Evolutionary conservation across 1,139 yeast species (phyloP), one percentile per base, ranked within the genome.

Genomic region (Geotrichum phurueaensis): DNA sequence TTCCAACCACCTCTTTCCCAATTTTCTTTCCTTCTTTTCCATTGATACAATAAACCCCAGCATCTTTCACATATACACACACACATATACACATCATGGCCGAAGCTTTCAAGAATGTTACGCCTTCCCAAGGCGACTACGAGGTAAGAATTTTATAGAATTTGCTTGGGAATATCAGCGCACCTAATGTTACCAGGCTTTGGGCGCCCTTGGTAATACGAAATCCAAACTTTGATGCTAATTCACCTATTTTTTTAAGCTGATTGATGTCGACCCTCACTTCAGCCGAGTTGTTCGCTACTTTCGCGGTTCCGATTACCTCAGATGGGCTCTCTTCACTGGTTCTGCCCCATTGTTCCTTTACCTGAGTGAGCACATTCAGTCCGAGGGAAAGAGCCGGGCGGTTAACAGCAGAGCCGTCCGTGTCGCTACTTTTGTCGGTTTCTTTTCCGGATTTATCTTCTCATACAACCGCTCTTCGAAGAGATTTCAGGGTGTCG

Each of bases 221-320:
- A 49, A 49, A 29, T 2, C 23, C 18, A 15, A 12, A 18, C 4
- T 10, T 48, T 39, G 27, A 22, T 18, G n/a, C 36, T 53, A 25
- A 31, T 25, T 31, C 48, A 31, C 45, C 27, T 10, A 25, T 36
- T 27, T 15, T 25, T 7, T 43, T 25, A 12, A 77, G 73, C 70
- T 77, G 64, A 89, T 89, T 70, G 96, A 89, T 72, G 81, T 83
- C 61, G 96, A 89, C 73, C 96, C 96, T 51, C 84, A 85, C 66
- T 87, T 89, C 75, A 70, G 74, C 60, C 80, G 89, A 66, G 96
- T 89, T 43, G 84, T 89, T 29, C 78, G 84, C 54, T 89, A 86
- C 76, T 84, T 89, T 74, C 81, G 96, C 71, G 73, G 81, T 23
- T 78, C 86, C 12, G 96, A 89, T 75, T 83, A 82, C 69, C 81